Conservation (phyloP, 768 basidiomycete genomes). For the Lentinula aciculospora region DNA sequence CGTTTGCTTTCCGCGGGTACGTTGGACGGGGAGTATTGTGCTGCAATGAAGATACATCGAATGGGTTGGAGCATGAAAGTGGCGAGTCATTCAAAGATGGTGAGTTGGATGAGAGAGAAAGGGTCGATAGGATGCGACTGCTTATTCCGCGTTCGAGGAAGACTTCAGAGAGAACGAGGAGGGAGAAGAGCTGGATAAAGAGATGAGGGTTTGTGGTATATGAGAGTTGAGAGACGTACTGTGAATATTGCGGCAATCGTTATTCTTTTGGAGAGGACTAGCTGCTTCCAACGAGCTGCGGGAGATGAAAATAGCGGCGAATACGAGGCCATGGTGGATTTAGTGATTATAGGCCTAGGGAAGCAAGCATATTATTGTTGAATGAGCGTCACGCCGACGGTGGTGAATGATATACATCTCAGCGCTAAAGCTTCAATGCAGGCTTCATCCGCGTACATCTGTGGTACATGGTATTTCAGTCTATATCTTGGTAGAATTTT, state of each 20-base stretch:
- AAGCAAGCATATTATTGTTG: too few species aligned
- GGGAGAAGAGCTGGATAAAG: not conserved
- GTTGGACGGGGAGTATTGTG: not conserved
- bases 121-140: not conserved
- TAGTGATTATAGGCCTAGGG: too few species aligned
- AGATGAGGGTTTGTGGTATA: too few species aligned
- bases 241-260: not conserved
- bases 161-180: not conserved
- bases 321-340: not conserved
- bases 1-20: conserved; percentile 1
- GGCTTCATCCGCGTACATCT: too few species aligned
- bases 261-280: not conserved
- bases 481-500: too few species aligned
- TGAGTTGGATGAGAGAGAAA: not conserved
- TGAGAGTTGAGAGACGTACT: not conserved
- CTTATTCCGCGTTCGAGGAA: conserved; percentile 1
- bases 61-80: not conserved
- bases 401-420: too few species aligned
- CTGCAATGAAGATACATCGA: not conserved
- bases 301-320: not conserved
- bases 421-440: too few species aligned
- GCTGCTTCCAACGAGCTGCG: not conserved
- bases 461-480: too few species aligned
- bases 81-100: not conserved
- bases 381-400: too few species aligned